Evolutionary conservation across 768 basidiomycete species (phyloP).

Genomic region (Lepiota subincarnata): DNA sequence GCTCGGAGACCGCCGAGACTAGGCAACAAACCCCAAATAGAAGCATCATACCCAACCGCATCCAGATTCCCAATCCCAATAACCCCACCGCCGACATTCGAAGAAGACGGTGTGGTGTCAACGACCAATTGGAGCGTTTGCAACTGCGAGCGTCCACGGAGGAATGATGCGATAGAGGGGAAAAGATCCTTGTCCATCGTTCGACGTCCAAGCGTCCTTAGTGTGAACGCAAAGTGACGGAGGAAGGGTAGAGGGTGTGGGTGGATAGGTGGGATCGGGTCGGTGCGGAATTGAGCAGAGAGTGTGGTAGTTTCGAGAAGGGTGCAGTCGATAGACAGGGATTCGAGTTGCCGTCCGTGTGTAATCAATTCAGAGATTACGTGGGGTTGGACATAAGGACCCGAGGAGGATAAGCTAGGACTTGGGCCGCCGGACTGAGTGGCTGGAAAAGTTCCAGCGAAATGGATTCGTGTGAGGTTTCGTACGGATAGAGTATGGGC

Average conservation of each 20-base stretch:
- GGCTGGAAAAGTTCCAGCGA: constrained; percentile 51
- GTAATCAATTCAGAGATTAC: constrained; percentile 56
- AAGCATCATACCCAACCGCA: constrained; percentile 62
- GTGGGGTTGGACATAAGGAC: constrained; percentile 27
- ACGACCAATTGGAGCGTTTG: constrained; percentile 50
- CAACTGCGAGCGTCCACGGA: constrained; percentile 51
- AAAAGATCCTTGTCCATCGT: constrained; percentile 58
- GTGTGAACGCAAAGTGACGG: constrained; percentile 56
- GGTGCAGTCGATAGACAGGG: constrained; percentile 47
- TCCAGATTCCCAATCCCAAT: constrained; percentile 52
- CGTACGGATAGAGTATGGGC: constrained; percentile 48
- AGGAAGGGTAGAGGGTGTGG: constrained; percentile 44
- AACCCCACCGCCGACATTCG: constrained; percentile 64
- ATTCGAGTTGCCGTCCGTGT: constrained; percentile 62
- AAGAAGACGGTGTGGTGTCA: constrained; percentile 43
- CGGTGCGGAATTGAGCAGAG: constrained; percentile 36
- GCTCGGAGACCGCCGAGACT: constrained; percentile 47
- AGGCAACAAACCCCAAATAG: constrained; percentile 69
- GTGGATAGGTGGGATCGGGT: constrained; percentile 9
- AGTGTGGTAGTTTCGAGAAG: constrained; percentile 50
- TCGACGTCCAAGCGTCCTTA: constrained; percentile 39
- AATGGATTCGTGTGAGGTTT: constrained; percentile 61
- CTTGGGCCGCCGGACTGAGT: constrained; percentile 12
- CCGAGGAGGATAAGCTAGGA: constrained; percentile 23
- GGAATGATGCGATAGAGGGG: constrained; percentile 63